Percentiles rank a stretch among this genome's conserved stretches.
Conservation (phyloP, 768 basidiomycete species). For the Wakefieldia striispora region DNA sequence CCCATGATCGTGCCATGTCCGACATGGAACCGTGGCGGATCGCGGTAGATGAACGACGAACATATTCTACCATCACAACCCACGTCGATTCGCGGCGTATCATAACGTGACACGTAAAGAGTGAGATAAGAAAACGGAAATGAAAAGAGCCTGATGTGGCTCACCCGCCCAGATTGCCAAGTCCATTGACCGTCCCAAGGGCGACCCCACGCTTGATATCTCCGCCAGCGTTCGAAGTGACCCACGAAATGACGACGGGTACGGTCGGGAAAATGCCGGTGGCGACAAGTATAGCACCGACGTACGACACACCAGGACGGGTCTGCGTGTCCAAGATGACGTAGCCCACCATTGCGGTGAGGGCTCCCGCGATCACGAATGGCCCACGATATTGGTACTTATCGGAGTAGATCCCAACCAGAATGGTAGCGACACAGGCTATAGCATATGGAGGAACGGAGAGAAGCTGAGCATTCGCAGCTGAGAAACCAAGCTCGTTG, state of each 20-base stretch:
- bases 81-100: constrained; percentile 13
- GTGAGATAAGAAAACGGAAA: too few species aligned
- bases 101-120: too few species aligned
- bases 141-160: not conserved
- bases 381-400: constrained; percentile 42
- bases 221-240: constrained; percentile 48
- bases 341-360: constrained; percentile 45
- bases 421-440: constrained; percentile 42
- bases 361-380: constrained; percentile 38
- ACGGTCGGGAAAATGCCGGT: constrained; percentile 48
- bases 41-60: constrained; percentile 35
- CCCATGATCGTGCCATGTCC: constrained; percentile 30
- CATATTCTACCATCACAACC: constrained; percentile 22
- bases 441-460: constrained; percentile 44
- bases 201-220: constrained; percentile 47
- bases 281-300: constrained; percentile 45
- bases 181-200: constrained; percentile 46
- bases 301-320: constrained; percentile 28
- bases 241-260: constrained; percentile 46
- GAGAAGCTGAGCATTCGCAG: constrained; percentile 45
- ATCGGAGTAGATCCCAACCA: constrained; percentile 40
- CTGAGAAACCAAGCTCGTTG: constrained; percentile 42
- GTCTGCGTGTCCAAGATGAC: constrained; percentile 38
- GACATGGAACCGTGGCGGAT: constrained; percentile 31
- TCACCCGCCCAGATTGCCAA: constrained; percentile 50